phyloP scores from a whole-genome alignment of 208 protist species.

The Endotrypanum monterogeii region DNA sequence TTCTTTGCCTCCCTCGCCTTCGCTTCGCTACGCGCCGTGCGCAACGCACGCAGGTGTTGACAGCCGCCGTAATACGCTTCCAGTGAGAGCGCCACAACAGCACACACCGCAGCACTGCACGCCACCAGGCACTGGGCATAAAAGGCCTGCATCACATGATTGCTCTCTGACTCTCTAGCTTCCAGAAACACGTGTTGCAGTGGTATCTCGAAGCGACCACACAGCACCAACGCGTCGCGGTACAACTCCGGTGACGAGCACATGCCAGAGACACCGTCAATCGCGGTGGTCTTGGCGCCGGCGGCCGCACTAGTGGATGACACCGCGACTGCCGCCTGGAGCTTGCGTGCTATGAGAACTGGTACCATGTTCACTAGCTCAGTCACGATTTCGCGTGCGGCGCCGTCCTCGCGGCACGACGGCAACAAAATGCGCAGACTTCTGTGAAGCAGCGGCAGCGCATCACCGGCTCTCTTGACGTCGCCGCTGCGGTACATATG shows the following conservation, averaged over 20 bases:
- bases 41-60: conserved; percentile 27
- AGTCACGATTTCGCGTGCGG: conserved; percentile 25
- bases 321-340: background rate
- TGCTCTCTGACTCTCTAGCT: conserved; percentile 7
- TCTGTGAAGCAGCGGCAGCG: conserved; percentile 56
- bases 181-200: conserved; percentile 43
- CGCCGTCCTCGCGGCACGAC: conserved; percentile 24
- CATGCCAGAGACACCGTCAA: background rate
- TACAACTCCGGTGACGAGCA: conserved; percentile 27
- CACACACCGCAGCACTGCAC: conserved; percentile 66
- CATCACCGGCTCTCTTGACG: conserved; percentile 44
- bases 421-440: conserved; percentile 62
- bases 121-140: conserved; percentile 59
- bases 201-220: conserved; percentile 60
- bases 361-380: conserved; percentile 57
- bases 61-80: conserved; percentile 36
- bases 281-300: background rate
- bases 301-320: background rate
- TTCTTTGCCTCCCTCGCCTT: conserved; percentile 17
- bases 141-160: conserved; percentile 12
- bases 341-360: conserved; percentile 39
- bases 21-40: conserved; percentile 8
- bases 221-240: conserved; percentile 61
- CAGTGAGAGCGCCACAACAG: conserved; percentile 60
- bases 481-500: conserved; percentile 52